phyloP scores from a whole-genome alignment of 495 filamentous ascomycete species.

The Xylaria telfairii region DNA sequence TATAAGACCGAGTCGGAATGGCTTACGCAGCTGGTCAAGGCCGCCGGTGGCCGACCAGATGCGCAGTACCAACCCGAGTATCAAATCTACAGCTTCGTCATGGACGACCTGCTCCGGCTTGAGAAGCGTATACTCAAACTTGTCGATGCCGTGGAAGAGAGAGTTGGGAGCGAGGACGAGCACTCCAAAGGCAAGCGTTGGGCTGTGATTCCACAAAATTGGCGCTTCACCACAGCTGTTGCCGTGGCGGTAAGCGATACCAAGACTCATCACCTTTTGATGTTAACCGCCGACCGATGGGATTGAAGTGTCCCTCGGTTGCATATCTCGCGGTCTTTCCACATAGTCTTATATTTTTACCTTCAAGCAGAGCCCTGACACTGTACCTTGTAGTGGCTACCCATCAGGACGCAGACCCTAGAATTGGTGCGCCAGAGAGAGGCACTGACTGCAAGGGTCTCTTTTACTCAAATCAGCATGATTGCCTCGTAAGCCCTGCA shows the following conservation, averaged over 20 bases:
- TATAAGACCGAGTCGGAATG: constrained; percentile 47
- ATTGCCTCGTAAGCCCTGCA: constrained; percentile 41
- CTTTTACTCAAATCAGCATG: constrained; percentile 47
- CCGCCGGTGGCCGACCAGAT: constrained; percentile 23
- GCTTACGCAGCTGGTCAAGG: constrained; percentile 39
- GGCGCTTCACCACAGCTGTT: constrained; percentile 37
- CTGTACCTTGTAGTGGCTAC: constrained; percentile 33
- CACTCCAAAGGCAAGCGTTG: constrained; percentile 27
- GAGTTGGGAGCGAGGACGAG: constrained; percentile 27
- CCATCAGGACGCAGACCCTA: constrained; percentile 29
- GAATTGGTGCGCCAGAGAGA: constrained; percentile 57
- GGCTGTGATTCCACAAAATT: constrained; percentile 35
- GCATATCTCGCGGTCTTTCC: background rate
- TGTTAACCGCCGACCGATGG: background rate
- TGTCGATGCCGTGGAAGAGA: constrained; percentile 40
- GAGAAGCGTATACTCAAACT: background rate
- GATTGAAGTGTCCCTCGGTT: background rate
- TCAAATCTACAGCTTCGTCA: constrained; percentile 45
- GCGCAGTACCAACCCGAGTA: constrained; percentile 32
- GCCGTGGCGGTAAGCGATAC: constrained; percentile 31
- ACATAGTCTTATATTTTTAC: background rate
- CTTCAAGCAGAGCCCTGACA: background rate
- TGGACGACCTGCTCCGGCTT: constrained; percentile 37
- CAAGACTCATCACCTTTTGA: background rate
- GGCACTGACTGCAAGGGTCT: constrained; percentile 44